Evolutionary conservation across 108 stramenopile genomes (phyloP), one percentile per base, ranked within the genome.

Genomic region (Fistulifera pelliculosa): DNA sequence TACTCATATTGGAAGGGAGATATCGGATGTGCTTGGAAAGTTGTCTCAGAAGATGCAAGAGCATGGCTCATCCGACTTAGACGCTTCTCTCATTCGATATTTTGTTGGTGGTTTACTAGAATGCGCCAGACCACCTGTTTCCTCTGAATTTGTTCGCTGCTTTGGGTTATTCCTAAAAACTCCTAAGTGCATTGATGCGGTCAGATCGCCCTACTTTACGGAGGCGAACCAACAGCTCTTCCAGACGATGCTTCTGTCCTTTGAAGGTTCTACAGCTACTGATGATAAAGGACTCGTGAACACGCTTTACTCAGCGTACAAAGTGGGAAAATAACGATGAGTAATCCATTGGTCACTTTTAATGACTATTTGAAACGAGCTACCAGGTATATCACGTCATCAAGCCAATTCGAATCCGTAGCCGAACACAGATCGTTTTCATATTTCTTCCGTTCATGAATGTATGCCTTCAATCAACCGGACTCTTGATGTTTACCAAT

Each of bases 1-100:
- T 74, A 52, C 61, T 92, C 15, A 68, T 65, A 25, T 64, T 70
- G 1, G 65, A 83, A 65, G 90, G 90, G 70, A 84, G 48, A 65
- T 70, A 0, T 51, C 77, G 22, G 39, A 60, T 8, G 85, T 92
- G 2, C 63, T 92, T 14, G 69, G 50, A 16, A 62, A 61, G 27
- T 56, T 92, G 14, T 54, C 60, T 10, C 47, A 57, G 5, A 71
- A 70, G 49, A 57, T 91, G 18, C 52, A 74, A 45, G 68, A 81
- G 41, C 63, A 39, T 24, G 77, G 69, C 7, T 54, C 61, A 2
- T 69, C 83, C 4, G 62, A 71, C 49, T 57, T 92, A 65, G 90
- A 87, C 54, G 76, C 90, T 10, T 74, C 85, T 3, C 68, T 92
- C 31, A 48, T 85, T 11, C 66, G 90, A 10, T 92, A 92, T 58